Conservation (phyloP, 371 early-diverging fungal species). For the Actinomucor elegans region DNA sequence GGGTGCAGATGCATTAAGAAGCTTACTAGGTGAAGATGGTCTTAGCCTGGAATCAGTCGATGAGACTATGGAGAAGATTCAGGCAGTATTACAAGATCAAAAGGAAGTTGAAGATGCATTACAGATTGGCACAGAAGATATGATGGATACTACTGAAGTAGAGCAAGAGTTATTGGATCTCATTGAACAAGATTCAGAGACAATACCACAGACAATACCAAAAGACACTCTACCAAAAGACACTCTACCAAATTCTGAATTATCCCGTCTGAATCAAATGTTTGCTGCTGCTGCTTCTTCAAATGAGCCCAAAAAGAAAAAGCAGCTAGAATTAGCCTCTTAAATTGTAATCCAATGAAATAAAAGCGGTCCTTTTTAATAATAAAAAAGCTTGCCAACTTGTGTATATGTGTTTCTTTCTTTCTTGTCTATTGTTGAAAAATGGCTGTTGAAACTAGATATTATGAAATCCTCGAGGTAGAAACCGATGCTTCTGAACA, state of each 20-base stretch:
- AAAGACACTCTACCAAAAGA: conserved; percentile 4
- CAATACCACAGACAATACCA: conserved; percentile 6
- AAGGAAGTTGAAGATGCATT: conserved; percentile 58
- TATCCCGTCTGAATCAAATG: conserved; percentile 22
- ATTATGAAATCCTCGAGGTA: conserved; percentile 92
- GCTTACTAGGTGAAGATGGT: conserved; percentile 30
- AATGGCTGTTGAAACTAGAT: conserved; percentile 83
- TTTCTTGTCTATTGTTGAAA: neutral
- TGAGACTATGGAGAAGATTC: conserved; percentile 47
- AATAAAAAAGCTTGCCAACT: no score
- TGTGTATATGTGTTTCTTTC: neutral
- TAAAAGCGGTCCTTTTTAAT: no score
- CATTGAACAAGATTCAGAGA: conserved; percentile 3
- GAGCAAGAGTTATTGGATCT: conserved; percentile 47
- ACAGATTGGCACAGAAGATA: conserved; percentile 25
- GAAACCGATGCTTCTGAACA: conserved; percentile 73
- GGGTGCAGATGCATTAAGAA: conserved; percentile 49
- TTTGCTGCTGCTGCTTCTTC: conserved; percentile 11
- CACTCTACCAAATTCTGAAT: conserved; percentile 9
- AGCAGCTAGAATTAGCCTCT: no score
- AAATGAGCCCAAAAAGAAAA: no score
- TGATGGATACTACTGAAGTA: conserved; percentile 39
- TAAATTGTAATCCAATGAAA: no score
- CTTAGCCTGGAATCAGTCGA: conserved; percentile 46
- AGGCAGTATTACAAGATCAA: conserved; percentile 51